phyloP scores from a whole-genome alignment of 495 filamentous ascomycete species.

The Aspergillus hancockii region DNA sequence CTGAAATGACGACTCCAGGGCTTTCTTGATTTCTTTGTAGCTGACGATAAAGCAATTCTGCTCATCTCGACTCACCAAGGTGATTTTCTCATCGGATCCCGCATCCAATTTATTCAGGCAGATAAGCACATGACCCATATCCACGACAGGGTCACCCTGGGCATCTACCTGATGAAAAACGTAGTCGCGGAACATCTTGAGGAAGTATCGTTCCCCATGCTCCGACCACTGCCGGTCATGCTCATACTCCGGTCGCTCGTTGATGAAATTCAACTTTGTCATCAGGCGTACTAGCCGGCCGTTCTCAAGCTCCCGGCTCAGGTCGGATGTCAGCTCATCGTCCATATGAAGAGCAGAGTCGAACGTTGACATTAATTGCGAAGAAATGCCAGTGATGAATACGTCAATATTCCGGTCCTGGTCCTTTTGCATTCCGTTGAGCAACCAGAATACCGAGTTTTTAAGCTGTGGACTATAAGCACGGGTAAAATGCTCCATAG shows the following conservation, averaged over 20 bases:
- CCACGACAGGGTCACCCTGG: conserved; percentile 74
- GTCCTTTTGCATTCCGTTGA: conserved; percentile 52
- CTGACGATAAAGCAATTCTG: conserved; percentile 81
- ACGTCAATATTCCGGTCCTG: conserved; percentile 70
- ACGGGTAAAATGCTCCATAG: conserved; percentile 70
- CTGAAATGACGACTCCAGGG: conserved; percentile 73
- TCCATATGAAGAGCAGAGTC: conserved; percentile 73
- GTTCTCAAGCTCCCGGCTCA: conserved; percentile 85
- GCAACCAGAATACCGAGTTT: conserved; percentile 75
- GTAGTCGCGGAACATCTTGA: conserved; percentile 95
- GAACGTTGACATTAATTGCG: conserved; percentile 66
- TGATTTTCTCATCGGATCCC: conserved; percentile 81
- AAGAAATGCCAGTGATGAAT: conserved; percentile 73
- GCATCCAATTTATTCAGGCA: conserved; percentile 92
- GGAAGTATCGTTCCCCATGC: conserved; percentile 82
- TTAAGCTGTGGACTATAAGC: conserved; percentile 73
- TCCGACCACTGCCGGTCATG: conserved; percentile 78
- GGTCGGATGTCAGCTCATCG: conserved; percentile 68
- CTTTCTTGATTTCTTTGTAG: conserved; percentile 84
- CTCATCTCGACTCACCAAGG: conserved; percentile 83
- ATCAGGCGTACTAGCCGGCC: conserved; percentile 80
- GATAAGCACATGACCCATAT: conserved; percentile 79
- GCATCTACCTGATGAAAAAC: conserved; percentile 94
- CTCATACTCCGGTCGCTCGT: conserved; percentile 84
- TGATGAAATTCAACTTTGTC: conserved; percentile 80